Evolutionary conservation across 495 filamentous ascomycete genomes (phyloP).

Genomic region (Cercophora samala): DNA sequence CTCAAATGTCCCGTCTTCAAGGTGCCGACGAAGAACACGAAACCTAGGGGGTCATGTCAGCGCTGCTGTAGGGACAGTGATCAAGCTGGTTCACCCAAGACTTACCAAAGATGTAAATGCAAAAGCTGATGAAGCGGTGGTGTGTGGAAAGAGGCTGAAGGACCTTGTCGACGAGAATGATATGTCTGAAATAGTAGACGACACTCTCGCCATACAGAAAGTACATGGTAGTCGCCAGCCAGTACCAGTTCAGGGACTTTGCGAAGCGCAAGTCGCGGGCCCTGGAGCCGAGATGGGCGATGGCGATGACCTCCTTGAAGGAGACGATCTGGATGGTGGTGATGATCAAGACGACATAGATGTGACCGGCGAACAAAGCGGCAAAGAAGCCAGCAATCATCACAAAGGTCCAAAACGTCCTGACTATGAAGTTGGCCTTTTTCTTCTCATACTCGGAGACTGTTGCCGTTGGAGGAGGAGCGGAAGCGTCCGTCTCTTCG

Average conservation of each 20-base stretch:
- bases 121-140: constrained; percentile 98
- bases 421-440: constrained; percentile 94
- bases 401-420: constrained; percentile 95
- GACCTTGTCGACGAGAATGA: constrained; percentile 90
- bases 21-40: constrained; percentile 98
- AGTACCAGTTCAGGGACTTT: constrained; percentile 98
- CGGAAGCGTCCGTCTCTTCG: neutral
- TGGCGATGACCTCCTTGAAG: constrained; percentile 99
- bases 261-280: constrained; percentile 90
- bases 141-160: constrained; percentile 91
- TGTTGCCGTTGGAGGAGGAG: neutral
- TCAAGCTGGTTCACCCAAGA: constrained; percentile 3
- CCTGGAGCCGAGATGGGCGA: constrained; percentile 87
- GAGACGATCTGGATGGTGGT: constrained; percentile 93
- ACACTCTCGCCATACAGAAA: constrained; percentile 98
- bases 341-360: constrained; percentile 90
- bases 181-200: constrained; percentile 99
- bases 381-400: constrained; percentile 95
- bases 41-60: constrained; percentile 55
- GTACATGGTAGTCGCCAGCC: constrained; percentile 97
- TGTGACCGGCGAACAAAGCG: constrained; percentile 88
- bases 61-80: too few relatives aligned
- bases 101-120: constrained; percentile 93
- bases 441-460: constrained; percentile 91
- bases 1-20: constrained; percentile 92